Conservation (phyloP, 2,329 filamentous ascomycete species). For the Lasiodiplodia theobromae region DNA sequence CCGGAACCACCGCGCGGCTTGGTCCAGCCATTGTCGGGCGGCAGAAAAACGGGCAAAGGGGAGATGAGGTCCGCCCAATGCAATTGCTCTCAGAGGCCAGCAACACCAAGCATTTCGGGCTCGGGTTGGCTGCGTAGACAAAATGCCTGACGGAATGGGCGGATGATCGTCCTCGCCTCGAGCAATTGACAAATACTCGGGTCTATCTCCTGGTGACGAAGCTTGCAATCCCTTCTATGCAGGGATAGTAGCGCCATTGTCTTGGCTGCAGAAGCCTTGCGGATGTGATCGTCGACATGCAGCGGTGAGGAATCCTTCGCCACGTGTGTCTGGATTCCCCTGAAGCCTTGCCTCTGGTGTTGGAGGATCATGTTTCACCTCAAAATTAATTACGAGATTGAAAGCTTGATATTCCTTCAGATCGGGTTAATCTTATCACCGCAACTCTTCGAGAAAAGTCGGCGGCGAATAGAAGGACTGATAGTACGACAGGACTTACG, state of each 20-base stretch:
- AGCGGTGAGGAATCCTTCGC: constrained; percentile 3
- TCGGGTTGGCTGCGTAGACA: background rate
- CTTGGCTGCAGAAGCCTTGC: constrained; percentile 2
- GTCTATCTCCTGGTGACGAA: background rate
- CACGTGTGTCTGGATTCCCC: constrained; percentile 5
- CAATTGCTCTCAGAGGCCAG: background rate
- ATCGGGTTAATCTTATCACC: background rate
- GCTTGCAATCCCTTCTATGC: background rate
- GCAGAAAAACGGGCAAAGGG: background rate
- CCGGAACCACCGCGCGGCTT: background rate
- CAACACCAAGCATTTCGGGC: background rate
- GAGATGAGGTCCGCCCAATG: background rate
- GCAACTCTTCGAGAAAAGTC: background rate
- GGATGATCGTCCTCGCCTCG: constrained; percentile 17
- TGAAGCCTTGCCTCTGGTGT: background rate
- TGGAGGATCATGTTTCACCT: background rate
- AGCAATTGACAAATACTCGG: constrained; percentile 13
- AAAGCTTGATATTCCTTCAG: background rate
- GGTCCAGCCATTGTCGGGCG: background rate
- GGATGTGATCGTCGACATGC: background rate
- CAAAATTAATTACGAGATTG: background rate
- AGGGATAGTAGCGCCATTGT: constrained; percentile 4
- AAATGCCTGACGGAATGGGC: background rate
- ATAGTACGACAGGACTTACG: background rate
- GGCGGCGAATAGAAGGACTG: background rate